phyloP scores from a whole-genome alignment of 108 stramenopile species.

The Cylindrotheca closterium region DNA sequence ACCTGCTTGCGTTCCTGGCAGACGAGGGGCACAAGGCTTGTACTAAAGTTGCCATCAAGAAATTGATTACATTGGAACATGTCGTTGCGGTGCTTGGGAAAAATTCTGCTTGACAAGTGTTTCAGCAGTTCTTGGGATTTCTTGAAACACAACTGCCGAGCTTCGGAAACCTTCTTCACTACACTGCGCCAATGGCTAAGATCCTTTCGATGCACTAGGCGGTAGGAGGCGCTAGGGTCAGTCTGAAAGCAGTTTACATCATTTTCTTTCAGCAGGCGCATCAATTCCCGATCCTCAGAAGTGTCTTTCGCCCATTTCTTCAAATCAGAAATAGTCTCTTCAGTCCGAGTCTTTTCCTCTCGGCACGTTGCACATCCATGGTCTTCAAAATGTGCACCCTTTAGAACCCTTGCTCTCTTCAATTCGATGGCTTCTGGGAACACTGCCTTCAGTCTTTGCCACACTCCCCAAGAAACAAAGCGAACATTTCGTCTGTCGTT shows the following conservation, averaged over 20 bases:
- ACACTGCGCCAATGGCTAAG: conserved; percentile 15
- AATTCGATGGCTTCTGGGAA: conserved; percentile 61
- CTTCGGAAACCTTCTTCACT: conserved; percentile 10
- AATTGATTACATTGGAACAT: conserved; percentile 21
- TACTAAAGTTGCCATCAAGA: conserved; percentile 13
- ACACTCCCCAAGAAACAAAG: conserved; percentile 28
- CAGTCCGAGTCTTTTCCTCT: conserved; percentile 2
- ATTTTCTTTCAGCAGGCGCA: conserved; percentile 16
- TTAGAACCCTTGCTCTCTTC: conserved; percentile 5
- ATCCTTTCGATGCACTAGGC: conserved; percentile 25
- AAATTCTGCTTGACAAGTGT: conserved; percentile 9
- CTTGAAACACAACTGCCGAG: conserved; percentile 3
- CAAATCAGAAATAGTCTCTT: conserved; percentile 3
- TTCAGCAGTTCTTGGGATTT: not conserved
- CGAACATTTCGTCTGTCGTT: conserved; percentile 26
- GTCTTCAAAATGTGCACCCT: conserved; percentile 9
- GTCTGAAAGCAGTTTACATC: conserved; percentile 12
- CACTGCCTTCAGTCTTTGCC: conserved; percentile 46
- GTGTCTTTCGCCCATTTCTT: conserved; percentile 13
- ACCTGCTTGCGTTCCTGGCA: conserved; percentile 25
- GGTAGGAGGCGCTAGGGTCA: not conserved
- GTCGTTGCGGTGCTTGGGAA: conserved; percentile 19
- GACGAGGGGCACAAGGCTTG: conserved; percentile 21
- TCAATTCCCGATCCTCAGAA: conserved; percentile 4
- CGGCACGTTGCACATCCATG: conserved; percentile 15